Base-by-base conservation (phyloP, 352 stramenopile species). In the Phytophthora citricola region DNA sequence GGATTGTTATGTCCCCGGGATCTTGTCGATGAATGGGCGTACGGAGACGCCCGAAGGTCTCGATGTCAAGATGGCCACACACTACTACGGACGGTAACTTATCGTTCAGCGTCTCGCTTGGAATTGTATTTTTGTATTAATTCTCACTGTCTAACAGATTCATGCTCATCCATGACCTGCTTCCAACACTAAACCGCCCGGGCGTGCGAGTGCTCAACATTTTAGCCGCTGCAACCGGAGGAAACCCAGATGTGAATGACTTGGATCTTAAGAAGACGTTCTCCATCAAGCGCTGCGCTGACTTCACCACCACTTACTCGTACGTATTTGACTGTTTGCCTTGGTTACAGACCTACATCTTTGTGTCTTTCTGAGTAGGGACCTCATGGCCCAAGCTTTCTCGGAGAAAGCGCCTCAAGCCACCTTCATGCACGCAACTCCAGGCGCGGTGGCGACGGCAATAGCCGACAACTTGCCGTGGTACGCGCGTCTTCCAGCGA, bases 351-450 rank as follows among this genome's bases (percentile, higher is more conserved):
- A 36, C 31, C 31, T 36, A 36, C 9, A 36, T 36, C 31, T 36
- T 36, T 12, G n/a, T 24, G 22, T 40, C n/a, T n/a, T 34, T 32
- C 26, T 22, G 51, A 14, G 12, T 53, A 63, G 57, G 20, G 57
- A 72, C 17, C 45, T 71, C 34, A 71, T 67, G 43, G 38, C 50
- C 1, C 63, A 71, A 29, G 57, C 49, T 6, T 63, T 67, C 47
- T 57, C 63, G 9, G 63, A 67, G 50, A 60, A 61, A 5, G 43
- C 63, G n/a, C 57, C 63, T 2, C 46, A 58, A 11, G 63, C 57
- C 5, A 50, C 26, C 39, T 71, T 71, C 57, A 54, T 67, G 49
- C 63, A 67, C 36, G 57, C 49, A 5, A 47, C 22, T 6, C 63
- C 56, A 2, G 50, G 63, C 10, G 59, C 44, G 0, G 56, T 62